phyloP scores from a whole-genome alignment of 2,329 filamentous ascomycete genomes.

The Ploettnerulaceae sp. region DNA sequence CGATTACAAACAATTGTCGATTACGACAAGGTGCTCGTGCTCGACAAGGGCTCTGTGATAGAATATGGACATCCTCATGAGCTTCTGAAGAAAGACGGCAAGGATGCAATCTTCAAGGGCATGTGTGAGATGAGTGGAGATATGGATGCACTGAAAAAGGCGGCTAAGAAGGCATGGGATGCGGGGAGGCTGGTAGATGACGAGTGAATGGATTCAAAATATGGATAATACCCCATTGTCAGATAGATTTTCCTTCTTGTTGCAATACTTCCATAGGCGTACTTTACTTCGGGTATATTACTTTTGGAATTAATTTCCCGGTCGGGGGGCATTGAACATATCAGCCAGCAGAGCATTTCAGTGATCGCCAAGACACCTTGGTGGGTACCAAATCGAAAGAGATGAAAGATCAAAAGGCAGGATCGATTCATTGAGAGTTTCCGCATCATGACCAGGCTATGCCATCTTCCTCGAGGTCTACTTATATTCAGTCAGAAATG shows the following conservation, averaged over 20 bases:
- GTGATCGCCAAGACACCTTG: too few relatives aligned
- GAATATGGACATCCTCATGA: constrained; percentile 91
- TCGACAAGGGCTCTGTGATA: constrained; percentile 82
- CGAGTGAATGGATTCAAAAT: constrained; percentile 22
- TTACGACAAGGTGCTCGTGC: constrained; percentile 93
- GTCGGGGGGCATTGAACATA: too few relatives aligned
- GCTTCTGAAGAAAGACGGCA: constrained; percentile 63
- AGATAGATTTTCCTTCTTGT: neutral
- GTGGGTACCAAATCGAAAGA: too few relatives aligned
- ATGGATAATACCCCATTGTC: constrained; percentile 3
- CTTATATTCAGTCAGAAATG: neutral
- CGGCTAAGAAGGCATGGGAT: constrained; percentile 46
- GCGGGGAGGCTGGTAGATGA: constrained; percentile 38
- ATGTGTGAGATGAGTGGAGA: constrained; percentile 69
- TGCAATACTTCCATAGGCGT: neutral
- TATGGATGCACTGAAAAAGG: constrained; percentile 50
- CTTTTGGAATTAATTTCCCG: neutral
- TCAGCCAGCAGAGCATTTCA: too few relatives aligned
- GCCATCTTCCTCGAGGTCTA: neutral
- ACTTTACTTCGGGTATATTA: neutral
- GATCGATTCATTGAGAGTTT: too few relatives aligned
- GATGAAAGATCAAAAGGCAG: too few relatives aligned
- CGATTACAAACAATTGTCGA: constrained; percentile 94
- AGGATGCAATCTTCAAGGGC: constrained; percentile 46
- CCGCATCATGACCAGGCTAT: neutral